Conservation (phyloP, 2,329 filamentous ascomycete genomes). For the Sporothrix globosa region DNA sequence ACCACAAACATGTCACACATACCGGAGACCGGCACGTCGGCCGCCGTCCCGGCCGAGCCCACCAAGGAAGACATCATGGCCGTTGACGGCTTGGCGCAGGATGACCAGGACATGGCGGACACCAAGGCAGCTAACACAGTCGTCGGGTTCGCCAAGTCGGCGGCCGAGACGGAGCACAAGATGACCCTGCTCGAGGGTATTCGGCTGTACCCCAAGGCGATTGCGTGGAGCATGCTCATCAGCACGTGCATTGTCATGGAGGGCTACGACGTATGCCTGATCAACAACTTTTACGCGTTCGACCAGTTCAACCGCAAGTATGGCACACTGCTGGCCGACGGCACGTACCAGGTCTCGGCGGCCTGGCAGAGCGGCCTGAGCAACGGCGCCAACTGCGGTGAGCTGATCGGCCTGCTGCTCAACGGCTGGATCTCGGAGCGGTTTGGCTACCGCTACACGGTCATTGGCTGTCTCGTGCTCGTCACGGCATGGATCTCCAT, state of each 20-base stretch:
- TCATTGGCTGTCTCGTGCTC: constrained; percentile 60
- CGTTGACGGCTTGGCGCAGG: not conserved
- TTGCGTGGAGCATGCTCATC: constrained; percentile 80
- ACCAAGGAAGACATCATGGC: constrained; percentile 20
- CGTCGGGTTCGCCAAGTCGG: constrained; percentile 52
- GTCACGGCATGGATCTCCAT: constrained; percentile 63
- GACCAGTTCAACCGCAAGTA: constrained; percentile 61
- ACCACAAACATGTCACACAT: constrained; percentile 26
- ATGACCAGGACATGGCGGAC: constrained; percentile 28
- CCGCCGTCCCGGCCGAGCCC: constrained; percentile 10
- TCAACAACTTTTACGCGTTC: constrained; percentile 72
- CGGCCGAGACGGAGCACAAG: constrained; percentile 64
- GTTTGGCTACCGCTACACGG: constrained; percentile 68
- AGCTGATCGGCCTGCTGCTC: constrained; percentile 68
- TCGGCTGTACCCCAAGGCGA: constrained; percentile 82
- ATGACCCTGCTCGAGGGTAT: constrained; percentile 79
- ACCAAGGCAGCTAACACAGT: constrained; percentile 37
- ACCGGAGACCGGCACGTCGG: not conserved
- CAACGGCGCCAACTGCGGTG: constrained; percentile 60
- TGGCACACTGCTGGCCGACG: constrained; percentile 52
- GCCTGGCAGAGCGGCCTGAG: constrained; percentile 65
- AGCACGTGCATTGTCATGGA: constrained; percentile 94
- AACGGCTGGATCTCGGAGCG: constrained; percentile 68
- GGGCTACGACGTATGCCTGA: constrained; percentile 79
- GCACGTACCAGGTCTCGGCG: constrained; percentile 59